phyloP scores from a whole-genome alignment of 805 yeast genomes.

The Ogataea nakhonphanomensis region DNA sequence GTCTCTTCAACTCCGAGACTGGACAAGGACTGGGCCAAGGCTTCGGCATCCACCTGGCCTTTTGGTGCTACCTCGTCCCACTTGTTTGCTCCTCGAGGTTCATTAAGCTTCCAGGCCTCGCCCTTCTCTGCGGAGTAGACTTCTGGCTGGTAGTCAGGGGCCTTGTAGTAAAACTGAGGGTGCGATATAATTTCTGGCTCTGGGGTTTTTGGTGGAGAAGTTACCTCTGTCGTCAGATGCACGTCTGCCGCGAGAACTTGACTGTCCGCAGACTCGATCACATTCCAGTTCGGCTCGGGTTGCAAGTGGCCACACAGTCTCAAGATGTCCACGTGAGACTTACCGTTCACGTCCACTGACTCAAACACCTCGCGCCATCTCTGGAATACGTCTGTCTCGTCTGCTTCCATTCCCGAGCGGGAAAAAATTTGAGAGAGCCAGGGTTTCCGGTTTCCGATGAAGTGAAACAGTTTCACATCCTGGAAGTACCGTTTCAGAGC shows the following conservation, averaged over 20 bases:
- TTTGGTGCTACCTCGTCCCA: conserved; percentile 17
- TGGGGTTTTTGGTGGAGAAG: background rate
- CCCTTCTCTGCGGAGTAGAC: conserved; percentile 25
- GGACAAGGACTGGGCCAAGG: conserved; percentile 2
- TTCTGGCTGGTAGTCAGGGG: conserved; percentile 27
- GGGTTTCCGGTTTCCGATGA: conserved; percentile 60
- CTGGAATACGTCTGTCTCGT: conserved; percentile 21
- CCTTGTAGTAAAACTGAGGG: conserved; percentile 20
- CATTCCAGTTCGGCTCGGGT: conserved; percentile 14
- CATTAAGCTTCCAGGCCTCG: conserved; percentile 33
- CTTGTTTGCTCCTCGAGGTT: conserved; percentile 18
- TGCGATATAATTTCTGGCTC: background rate
- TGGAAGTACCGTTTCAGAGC: conserved; percentile 28
- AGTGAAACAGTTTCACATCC: conserved; percentile 55
- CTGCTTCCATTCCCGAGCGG: conserved; percentile 12
- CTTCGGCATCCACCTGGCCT: background rate
- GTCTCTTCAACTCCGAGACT: background rate
- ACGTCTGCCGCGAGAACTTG: background rate
- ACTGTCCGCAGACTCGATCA: too few species aligned
- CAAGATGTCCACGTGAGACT: conserved; percentile 19
- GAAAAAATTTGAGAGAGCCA: conserved; percentile 11
- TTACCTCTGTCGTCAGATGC: background rate
- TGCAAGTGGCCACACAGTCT: conserved; percentile 23
- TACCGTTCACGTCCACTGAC: conserved; percentile 10
- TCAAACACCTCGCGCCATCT: conserved; percentile 33